Evolutionary conservation across 2,329 filamentous ascomycete species (phyloP).

Genomic region (Malbranchea cinnamomea): DNA sequence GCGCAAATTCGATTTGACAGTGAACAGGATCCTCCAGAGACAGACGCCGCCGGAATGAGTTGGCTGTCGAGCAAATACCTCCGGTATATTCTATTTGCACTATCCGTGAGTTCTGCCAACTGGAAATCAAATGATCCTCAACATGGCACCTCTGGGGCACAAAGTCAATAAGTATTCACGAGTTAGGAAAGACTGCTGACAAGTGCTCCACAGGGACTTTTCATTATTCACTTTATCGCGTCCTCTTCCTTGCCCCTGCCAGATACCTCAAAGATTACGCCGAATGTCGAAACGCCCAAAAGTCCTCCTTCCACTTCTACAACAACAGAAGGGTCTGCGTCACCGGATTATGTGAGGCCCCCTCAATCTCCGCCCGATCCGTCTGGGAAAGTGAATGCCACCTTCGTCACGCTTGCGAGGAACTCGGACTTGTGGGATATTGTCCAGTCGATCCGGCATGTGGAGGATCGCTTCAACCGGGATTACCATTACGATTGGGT

Average conservation of each 20-base stretch:
- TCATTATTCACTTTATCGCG: slow-evolving; percentile 68
- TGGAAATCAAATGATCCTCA: not conserved
- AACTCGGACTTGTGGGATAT: slow-evolving; percentile 96
- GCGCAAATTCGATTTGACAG: too few relatives aligned
- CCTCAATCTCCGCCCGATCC: slow-evolving; percentile 11
- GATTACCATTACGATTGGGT: slow-evolving; percentile 99
- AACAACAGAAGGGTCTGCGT: too few relatives aligned
- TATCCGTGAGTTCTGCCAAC: slow-evolving; percentile 49
- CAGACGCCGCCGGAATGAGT: too few relatives aligned
- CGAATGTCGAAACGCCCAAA: slow-evolving; percentile 4
- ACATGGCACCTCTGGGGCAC: not conserved
- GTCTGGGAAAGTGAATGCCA: slow-evolving; percentile 59
- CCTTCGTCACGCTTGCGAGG: slow-evolving; percentile 87
- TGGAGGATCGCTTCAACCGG: slow-evolving; percentile 96
- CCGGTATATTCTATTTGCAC: slow-evolving; percentile 59
- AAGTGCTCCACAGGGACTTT: slow-evolving; percentile 33
- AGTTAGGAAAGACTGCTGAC: slow-evolving; percentile 10
- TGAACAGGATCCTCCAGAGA: too few relatives aligned
- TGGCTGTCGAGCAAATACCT: slow-evolving; percentile 24
- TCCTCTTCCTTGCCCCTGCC: slow-evolving; percentile 32
- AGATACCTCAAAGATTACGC: slow-evolving; percentile 9
- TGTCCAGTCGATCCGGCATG: slow-evolving; percentile 82
- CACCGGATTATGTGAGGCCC: too few relatives aligned
- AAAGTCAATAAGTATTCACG: not conserved
- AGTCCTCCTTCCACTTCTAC: not conserved